phyloP scores from a whole-genome alignment of 257 asterid genomes.

The Capsicum chinense region DNA sequence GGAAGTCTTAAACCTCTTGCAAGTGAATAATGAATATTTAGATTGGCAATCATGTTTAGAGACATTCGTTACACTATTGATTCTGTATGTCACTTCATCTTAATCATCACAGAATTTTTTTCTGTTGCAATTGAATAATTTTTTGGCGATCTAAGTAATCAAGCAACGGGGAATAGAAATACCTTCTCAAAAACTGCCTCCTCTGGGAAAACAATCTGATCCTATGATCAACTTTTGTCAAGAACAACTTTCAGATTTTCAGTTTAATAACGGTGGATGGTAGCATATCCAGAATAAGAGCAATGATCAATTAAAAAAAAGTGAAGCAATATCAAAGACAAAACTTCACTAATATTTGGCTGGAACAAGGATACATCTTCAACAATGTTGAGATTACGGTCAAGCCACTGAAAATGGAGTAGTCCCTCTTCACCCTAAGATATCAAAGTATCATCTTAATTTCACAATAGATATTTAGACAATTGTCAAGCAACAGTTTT shows the following conservation, averaged over 20 bases:
- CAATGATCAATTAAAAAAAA: slow-evolving; percentile 7
- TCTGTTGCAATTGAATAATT: not conserved
- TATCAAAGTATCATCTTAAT: slow-evolving; percentile 29
- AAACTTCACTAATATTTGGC: slow-evolving; percentile 13
- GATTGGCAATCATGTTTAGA: slow-evolving; percentile 17
- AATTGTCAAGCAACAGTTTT: not conserved
- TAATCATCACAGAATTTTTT: not conserved
- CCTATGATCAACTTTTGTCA: slow-evolving; percentile 59
- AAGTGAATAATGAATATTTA: slow-evolving; percentile 17
- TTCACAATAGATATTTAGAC: slow-evolving; percentile 8
- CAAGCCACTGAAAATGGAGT: slow-evolving; percentile 89
- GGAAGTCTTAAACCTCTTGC: not conserved
- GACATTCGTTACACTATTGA: not conserved
- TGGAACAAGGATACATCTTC: slow-evolving; percentile 82
- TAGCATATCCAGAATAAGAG: slow-evolving; percentile 22
- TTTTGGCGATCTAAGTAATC: not conserved
- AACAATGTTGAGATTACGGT: slow-evolving; percentile 61
- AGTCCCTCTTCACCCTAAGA: slow-evolving; percentile 88
- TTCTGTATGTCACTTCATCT: not conserved
- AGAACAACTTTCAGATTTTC: slow-evolving; percentile 45
- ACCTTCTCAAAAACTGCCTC: slow-evolving; percentile 94
- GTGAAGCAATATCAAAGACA: not conserved
- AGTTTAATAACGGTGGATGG: slow-evolving; percentile 18
- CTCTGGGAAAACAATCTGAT: slow-evolving; percentile 90
- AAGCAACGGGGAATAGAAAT: slow-evolving; percentile 29